phyloP scores from a whole-genome alignment of 805 yeast genomes.

The Metschnikowia koreensis region DNA sequence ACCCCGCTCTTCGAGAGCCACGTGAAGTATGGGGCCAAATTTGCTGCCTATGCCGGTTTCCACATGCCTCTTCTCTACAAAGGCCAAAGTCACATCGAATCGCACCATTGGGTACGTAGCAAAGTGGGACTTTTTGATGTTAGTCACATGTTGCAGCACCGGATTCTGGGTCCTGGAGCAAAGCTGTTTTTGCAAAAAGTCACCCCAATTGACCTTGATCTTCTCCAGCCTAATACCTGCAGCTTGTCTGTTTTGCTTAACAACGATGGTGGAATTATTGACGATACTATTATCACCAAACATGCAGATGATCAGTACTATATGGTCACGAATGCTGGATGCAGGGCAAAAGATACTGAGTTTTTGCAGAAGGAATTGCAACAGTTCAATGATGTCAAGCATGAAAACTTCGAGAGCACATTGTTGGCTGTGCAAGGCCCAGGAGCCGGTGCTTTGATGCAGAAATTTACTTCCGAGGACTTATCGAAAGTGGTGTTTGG shows the following conservation, averaged over 20 bases:
- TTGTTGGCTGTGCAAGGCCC: conserved; percentile 95
- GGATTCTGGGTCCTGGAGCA: conserved; percentile 66
- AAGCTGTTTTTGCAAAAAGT: conserved; percentile 67
- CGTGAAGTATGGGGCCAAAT: conserved; percentile 73
- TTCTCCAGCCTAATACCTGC: conserved; percentile 55
- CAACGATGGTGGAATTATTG: conserved; percentile 76
- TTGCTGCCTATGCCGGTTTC: conserved; percentile 97
- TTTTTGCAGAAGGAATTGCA: conserved; percentile 58
- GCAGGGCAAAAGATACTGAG: conserved; percentile 74
- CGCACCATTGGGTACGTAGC: conserved; percentile 90
- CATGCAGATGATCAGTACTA: conserved; percentile 74
- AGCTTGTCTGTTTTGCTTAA: conserved; percentile 77
- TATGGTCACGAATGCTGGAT: conserved; percentile 95
- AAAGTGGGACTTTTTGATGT: conserved; percentile 94
- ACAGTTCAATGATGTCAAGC: conserved; percentile 37
- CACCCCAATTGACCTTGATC: conserved; percentile 83
- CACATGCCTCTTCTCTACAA: conserved; percentile 90
- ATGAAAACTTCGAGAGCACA: conserved; percentile 60
- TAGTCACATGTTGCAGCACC: conserved; percentile 95
- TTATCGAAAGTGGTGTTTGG: conserved; percentile 74
- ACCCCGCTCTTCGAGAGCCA: conserved; percentile 87
- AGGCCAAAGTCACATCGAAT: conserved; percentile 83
- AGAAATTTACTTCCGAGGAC: conserved; percentile 58
- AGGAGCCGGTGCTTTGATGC: conserved; percentile 63
- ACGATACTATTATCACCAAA: conserved; percentile 90